These are phyloP conservation scores for Suzukiozyma palmioleophila DNA, from an alignment of 1,139 yeast species.

Conservation along the genomic window DNA sequence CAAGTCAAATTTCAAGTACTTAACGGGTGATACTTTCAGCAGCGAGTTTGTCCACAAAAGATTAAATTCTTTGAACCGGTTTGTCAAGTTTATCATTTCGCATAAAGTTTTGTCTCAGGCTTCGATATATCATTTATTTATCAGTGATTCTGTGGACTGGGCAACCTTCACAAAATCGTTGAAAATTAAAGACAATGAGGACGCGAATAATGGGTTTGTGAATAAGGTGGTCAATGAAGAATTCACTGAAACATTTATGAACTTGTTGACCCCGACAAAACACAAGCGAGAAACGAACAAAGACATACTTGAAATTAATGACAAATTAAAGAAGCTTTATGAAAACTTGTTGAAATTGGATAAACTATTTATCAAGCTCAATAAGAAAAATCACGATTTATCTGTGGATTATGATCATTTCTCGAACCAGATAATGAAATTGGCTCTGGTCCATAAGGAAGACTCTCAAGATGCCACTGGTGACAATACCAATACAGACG, in stretches of 20 bases:
- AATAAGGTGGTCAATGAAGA: constrained; percentile 53
- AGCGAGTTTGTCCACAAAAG: constrained; percentile 77
- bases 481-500: constrained; percentile 5
- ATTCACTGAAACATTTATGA: constrained; percentile 82
- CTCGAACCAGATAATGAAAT: constrained; percentile 62
- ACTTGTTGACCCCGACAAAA: constrained; percentile 77
- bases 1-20: constrained; percentile 82
- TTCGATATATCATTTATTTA: constrained; percentile 67
- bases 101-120: constrained; percentile 74
- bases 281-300: constrained; percentile 65
- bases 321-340: constrained; percentile 75
- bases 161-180: constrained; percentile 66
- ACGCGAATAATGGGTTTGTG: constrained; percentile 26
- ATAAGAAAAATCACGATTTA: constrained; percentile 69
- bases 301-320: constrained; percentile 81
- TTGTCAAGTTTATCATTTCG: constrained; percentile 63
- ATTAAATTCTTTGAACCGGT: constrained; percentile 77
- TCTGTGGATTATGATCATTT: constrained; percentile 71
- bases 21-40: constrained; percentile 91
- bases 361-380: constrained; percentile 67
- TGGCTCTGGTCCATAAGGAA: constrained; percentile 45
- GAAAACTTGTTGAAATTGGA: constrained; percentile 80
- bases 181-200: constrained; percentile 35
- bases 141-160: constrained; percentile 80
- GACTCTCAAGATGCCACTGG: constrained; percentile 4